Percentiles rank a stretch among this genome's conserved stretches.
Evolutionary conservation across 2,329 filamentous ascomycete species (phyloP).

Genomic region (Onygenales sp.): DNA sequence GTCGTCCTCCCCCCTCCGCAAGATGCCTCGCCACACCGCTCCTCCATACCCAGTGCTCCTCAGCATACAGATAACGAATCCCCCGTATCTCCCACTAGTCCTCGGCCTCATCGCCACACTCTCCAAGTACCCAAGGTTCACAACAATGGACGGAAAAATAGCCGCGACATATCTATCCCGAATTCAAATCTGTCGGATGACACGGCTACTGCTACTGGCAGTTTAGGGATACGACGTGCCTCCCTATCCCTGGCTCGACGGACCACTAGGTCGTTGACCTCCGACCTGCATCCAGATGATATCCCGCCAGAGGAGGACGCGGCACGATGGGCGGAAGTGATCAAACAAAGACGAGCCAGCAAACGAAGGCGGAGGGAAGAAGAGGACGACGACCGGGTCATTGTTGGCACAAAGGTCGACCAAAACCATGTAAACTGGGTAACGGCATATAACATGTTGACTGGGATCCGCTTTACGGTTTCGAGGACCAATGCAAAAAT

Average conservation of each 20-base stretch:
- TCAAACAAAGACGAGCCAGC: constrained; percentile 82
- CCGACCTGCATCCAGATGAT: constrained; percentile 76
- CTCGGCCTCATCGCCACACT: constrained; percentile 70
- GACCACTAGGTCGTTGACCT: constrained; percentile 75
- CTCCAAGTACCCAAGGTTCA: constrained; percentile 67
- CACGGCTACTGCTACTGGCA: constrained; percentile 51
- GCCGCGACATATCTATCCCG: constrained; percentile 54
- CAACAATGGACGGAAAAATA: constrained; percentile 47
- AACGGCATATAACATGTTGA: constrained; percentile 99
- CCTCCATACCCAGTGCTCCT: constrained; percentile 6
- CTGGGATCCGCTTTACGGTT: constrained; percentile 92
- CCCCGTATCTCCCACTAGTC: constrained; percentile 27
- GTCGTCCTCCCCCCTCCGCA: constrained; percentile 23
- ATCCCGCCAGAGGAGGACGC: constrained; percentile 82
- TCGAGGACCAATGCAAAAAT: constrained; percentile 95
- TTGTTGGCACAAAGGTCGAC: constrained; percentile 95
- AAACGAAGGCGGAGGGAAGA: constrained; percentile 77
- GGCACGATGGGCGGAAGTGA: constrained; percentile 82
- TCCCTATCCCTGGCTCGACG: constrained; percentile 77
- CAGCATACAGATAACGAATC: constrained; percentile 6
- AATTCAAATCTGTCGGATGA: constrained; percentile 41
- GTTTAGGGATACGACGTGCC: constrained; percentile 56
- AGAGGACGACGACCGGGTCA: constrained; percentile 78
- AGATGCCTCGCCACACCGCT: constrained; percentile 8
- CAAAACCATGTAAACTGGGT: constrained; percentile 96